Evolutionary conservation across 2,329 filamentous ascomycete species (phyloP).

Genomic region (Hirsutella rhossiliensis): DNA sequence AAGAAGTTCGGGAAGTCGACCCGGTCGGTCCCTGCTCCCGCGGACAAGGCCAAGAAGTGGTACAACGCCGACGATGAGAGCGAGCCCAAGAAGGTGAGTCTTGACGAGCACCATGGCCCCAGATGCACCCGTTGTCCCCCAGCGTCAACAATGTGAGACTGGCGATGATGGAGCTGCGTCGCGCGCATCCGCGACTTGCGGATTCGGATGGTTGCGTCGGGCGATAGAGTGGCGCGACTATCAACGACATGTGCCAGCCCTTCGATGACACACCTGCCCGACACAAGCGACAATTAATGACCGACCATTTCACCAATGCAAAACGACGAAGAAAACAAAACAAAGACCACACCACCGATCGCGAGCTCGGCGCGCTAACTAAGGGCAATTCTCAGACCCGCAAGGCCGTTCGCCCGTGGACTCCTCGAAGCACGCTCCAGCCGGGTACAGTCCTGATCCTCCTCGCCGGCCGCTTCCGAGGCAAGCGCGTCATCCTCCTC

Average conservation of each 20-base stretch:
- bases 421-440: conserved; percentile 78
- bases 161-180: no score
- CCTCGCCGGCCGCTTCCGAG: conserved; percentile 97
- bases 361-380: conserved; percentile 15
- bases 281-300: no score
- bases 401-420: conserved; percentile 83
- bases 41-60: conserved; percentile 97
- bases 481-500: conserved; percentile 98
- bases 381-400: conserved; percentile 54
- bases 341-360: no score
- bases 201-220: no score
- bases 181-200: no score
- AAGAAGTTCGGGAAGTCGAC: conserved; percentile 98
- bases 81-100: conserved; percentile 88
- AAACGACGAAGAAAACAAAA: no score
- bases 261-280: no score
- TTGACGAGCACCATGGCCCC: neutral
- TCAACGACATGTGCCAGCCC: no score
- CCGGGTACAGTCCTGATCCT: conserved; percentile 97
- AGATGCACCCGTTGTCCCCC: neutral
- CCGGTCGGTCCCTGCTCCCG: conserved; percentile 75
- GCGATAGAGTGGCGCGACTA: no score
- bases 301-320: no score
- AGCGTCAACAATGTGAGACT: neutral
- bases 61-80: conserved; percentile 91